phyloP scores from a whole-genome alignment of 768 basidiomycete species.

The Mycena sanguinolenta region DNA sequence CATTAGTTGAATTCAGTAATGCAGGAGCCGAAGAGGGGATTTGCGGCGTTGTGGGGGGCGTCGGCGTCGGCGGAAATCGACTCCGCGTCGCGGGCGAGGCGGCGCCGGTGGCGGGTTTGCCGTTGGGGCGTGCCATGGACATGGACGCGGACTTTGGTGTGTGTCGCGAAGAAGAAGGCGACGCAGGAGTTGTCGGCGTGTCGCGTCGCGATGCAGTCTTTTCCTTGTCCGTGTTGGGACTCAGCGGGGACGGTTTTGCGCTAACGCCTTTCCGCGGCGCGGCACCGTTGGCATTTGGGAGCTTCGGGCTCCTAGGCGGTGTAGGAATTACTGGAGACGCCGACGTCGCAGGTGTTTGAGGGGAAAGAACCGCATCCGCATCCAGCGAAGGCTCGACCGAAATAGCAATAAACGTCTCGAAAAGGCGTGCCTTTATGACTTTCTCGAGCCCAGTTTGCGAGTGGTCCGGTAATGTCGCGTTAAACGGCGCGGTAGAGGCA shows the following conservation, averaged over 20 bases:
- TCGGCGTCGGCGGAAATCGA: constrained; percentile 34
- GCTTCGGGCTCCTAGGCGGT: constrained; percentile 37
- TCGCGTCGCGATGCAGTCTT: constrained; percentile 44
- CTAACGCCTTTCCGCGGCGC: constrained; percentile 34
- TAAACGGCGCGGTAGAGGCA: constrained; percentile 40
- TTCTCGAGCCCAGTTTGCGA: constrained; percentile 80
- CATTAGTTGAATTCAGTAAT: too few species aligned
- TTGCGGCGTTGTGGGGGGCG: constrained; percentile 42
- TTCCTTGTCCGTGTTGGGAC: constrained; percentile 40
- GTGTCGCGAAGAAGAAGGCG: constrained; percentile 33
- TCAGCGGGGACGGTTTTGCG: constrained; percentile 39
- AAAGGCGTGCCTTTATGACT: constrained; percentile 77
- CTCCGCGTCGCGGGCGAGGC: constrained; percentile 32
- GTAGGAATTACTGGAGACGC: constrained; percentile 33
- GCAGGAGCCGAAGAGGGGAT: constrained; percentile 37
- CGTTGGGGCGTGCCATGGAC: constrained; percentile 40
- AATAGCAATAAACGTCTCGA: constrained; percentile 82
- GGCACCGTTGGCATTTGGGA: constrained; percentile 23
- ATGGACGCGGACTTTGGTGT: constrained; percentile 46
- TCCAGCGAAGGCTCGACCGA: constrained; percentile 50
- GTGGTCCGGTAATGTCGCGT: constrained; percentile 63
- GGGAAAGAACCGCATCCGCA: constrained; percentile 17
- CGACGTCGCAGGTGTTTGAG: constrained; percentile 16
- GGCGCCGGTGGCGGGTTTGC: constrained; percentile 38
- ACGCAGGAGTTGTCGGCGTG: constrained; percentile 29